A percentile compares a stretch with the other conserved stretches of the same genome.
Conservation (phyloP, 2,329 filamentous ascomycete genomes). For the Penicillium sp. region DNA sequence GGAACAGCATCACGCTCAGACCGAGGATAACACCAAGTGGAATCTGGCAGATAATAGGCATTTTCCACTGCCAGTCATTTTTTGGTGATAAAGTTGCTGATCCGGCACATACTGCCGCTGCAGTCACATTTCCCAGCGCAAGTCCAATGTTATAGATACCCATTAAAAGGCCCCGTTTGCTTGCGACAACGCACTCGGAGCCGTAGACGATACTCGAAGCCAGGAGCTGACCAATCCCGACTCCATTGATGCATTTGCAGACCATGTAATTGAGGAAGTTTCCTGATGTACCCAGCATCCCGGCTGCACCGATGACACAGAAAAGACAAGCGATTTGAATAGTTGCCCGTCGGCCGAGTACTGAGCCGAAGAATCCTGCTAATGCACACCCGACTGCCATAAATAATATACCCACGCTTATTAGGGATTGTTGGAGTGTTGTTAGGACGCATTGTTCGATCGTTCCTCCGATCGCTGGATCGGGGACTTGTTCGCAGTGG, state of each 20-base stretch:
- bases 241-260: slow-evolving; percentile 25
- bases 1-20: slow-evolving; percentile 24
- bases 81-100: slow-evolving; percentile 21
- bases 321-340: slow-evolving; percentile 26
- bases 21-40: slow-evolving; percentile 26
- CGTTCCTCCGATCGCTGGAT: slow-evolving; percentile 6
- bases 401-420: slow-evolving; percentile 28
- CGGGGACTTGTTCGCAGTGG: slow-evolving; percentile 14
- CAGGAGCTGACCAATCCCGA: slow-evolving; percentile 25
- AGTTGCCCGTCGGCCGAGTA: slow-evolving; percentile 19
- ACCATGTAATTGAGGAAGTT: slow-evolving; percentile 28
- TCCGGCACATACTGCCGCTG: slow-evolving; percentile 27
- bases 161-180: slow-evolving; percentile 22
- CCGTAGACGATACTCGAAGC: slow-evolving; percentile 22
- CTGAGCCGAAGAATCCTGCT: slow-evolving; percentile 20
- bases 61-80: slow-evolving; percentile 32
- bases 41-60: slow-evolving; percentile 31
- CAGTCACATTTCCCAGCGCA: slow-evolving; percentile 26
- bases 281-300: slow-evolving; percentile 26
- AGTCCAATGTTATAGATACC: slow-evolving; percentile 29
- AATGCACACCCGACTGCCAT: slow-evolving; percentile 24
- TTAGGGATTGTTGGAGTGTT: slow-evolving; percentile 28
- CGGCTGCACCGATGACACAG: slow-evolving; percentile 24
- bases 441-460: slow-evolving; percentile 19
- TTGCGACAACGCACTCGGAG: slow-evolving; percentile 25